Percentiles rank a stretch among this genome's conserved stretches.
These are phyloP conservation scores for Chloris gayana DNA, from an alignment of 176 grass and related monocot genomes.

Conservation along the genomic window DNA sequence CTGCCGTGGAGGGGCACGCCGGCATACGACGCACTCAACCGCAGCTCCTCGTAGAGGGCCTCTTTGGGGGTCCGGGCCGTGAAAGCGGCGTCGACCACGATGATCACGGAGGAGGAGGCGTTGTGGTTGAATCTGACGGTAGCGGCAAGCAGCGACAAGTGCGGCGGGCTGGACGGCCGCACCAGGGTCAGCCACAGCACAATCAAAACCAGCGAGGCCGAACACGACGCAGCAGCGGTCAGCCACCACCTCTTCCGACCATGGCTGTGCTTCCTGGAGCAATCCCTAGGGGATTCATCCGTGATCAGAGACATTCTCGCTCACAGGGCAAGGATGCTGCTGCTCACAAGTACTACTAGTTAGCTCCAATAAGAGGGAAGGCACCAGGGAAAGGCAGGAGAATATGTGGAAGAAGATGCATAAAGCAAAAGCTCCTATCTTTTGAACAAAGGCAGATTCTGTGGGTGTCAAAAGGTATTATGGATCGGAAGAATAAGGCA, in stretches of 20 bases:
- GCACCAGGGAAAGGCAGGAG: neutral
- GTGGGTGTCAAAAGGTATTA: neutral
- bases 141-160: constrained; percentile 63
- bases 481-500: neutral
- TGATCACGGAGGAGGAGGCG: neutral
- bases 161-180: constrained; percentile 54
- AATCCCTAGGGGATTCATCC: constrained; percentile 42
- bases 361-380: too few species aligned
- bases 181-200: constrained; percentile 65
- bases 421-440: neutral
- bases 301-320: constrained; percentile 43
- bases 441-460: neutral
- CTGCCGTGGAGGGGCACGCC: constrained; percentile 40
- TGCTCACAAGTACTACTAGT: too few species aligned
- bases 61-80: constrained; percentile 70
- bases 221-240: constrained; percentile 42
- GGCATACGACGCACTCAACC: constrained; percentile 53
- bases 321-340: neutral
- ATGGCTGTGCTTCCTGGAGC: constrained; percentile 44
- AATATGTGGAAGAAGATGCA: neutral
- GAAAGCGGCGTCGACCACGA: constrained; percentile 60
- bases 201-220: too few species aligned
- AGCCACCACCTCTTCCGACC: neutral
- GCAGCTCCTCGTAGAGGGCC: constrained; percentile 66
- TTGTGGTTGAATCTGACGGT: neutral